A percentile compares a stretch with the other conserved stretches of the same genome.
These are phyloP conservation scores for Calophaca sinica DNA, from an alignment of 306 rosid genomes.

Conservation along the genomic window DNA sequence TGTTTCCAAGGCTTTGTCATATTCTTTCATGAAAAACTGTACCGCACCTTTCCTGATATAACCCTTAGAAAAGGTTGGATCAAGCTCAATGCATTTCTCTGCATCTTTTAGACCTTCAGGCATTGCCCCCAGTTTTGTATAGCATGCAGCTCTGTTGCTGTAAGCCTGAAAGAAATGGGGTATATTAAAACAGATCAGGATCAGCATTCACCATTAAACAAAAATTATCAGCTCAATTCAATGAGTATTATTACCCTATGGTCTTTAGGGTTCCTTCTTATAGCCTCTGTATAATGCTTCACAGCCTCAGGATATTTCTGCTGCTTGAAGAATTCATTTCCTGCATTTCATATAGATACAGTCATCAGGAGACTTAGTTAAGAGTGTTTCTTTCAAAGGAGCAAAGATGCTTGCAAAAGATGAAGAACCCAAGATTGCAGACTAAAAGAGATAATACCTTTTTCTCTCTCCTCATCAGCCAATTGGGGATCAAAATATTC, in stretches of 20 bases:
- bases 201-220: background rate
- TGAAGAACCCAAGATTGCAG: background rate
- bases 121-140: constrained; percentile 86
- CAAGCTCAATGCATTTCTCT: constrained; percentile 88
- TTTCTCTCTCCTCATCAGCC: constrained; percentile 93
- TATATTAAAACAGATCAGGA: constrained; percentile 4
- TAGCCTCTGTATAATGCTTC: constrained; percentile 77
- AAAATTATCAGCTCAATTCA: background rate
- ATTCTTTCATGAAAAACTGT: constrained; percentile 92
- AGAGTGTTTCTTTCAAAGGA: background rate
- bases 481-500: constrained; percentile 82
- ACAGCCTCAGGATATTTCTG: constrained; percentile 88
- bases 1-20: constrained; percentile 90
- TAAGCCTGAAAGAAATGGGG: constrained; percentile 60
- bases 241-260: constrained; percentile 62
- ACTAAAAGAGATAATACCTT: constrained; percentile 54
- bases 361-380: background rate
- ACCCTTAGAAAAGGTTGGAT: constrained; percentile 88
- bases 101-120: constrained; percentile 98
- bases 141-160: constrained; percentile 93
- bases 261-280: constrained; percentile 80
- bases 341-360: constrained; percentile 48
- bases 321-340: constrained; percentile 87
- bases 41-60: constrained; percentile 87
- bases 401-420: background rate